A percentile compares a stretch with the other conserved stretches of the same genome.
phyloP scores from a whole-genome alignment of 495 filamentous ascomycete species.

The Rhizodiscina lignyota region DNA sequence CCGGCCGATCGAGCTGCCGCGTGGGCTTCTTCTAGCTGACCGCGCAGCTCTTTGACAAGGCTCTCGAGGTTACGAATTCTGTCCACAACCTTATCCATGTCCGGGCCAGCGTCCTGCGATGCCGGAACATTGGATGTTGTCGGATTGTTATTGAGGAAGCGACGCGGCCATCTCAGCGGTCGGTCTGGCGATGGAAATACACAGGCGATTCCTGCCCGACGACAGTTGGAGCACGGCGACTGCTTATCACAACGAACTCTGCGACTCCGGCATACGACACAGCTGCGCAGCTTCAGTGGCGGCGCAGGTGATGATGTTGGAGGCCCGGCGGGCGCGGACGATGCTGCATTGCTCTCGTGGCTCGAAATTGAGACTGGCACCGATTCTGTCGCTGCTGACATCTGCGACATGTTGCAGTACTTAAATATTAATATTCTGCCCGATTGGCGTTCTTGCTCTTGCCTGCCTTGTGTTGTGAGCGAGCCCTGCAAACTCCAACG shows the following conservation, averaged over 20 bases:
- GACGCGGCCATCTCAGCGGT: constrained; percentile 36
- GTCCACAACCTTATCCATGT: constrained; percentile 32
- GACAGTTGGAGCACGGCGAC: constrained; percentile 49
- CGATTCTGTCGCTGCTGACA: constrained; percentile 1
- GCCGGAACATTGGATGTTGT: constrained; percentile 6
- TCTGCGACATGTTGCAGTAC: constrained; percentile 2
- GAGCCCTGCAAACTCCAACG: too few species aligned
- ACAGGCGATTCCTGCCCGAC: constrained; percentile 41
- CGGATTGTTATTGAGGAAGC: constrained; percentile 18
- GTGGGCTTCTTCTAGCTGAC: constrained; percentile 29
- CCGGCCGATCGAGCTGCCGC: constrained; percentile 11
- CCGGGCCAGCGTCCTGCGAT: too few species aligned
- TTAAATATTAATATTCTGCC: not conserved
- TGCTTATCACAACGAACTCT: constrained; percentile 58
- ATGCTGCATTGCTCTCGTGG: constrained; percentile 22
- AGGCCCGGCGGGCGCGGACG: not conserved
- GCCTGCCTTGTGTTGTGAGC: not conserved
- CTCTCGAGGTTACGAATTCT: constrained; percentile 34
- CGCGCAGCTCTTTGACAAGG: constrained; percentile 38
- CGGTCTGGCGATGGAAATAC: constrained; percentile 30
- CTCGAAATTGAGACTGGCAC: constrained; percentile 8
- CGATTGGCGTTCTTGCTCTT: too few species aligned
- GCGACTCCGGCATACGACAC: constrained; percentile 36
- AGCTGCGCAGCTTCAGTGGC: constrained; percentile 31
- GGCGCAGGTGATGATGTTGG: constrained; percentile 5